Evolutionary conservation across 2,329 filamentous ascomycete species (phyloP), one percentile per base, ranked within the genome.

Genomic region (Colletotrichum musae): DNA sequence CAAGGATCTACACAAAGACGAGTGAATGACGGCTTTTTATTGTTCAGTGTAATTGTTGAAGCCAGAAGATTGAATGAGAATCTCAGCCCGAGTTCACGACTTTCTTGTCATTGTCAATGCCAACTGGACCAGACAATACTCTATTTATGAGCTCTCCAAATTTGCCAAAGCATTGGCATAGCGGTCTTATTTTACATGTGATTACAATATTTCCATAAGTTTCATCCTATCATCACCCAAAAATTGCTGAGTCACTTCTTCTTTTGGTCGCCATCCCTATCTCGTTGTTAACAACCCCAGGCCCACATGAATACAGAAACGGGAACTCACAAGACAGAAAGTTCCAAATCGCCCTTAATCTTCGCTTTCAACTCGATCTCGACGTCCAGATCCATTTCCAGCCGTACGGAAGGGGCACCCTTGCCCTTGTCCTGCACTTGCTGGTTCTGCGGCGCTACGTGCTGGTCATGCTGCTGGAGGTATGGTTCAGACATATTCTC

Each of bases 331-430:
- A 65, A 24, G 26, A 71, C 50, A 2, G 69, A 70, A 1, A 71
- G 18, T 4, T 50, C 43, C 15, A 71, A 7, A 5, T 70, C 66
- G 13, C 69, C 69, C 15, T 62, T 52, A 1, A 71, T 62, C 66
- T 70, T 71, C 2, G 69, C 69, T 16, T 71, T 71, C 47, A 71
- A 12, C 43, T 71, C 66, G 24, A 71, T 47, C 5, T 71, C 66
- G 3, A 71, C 39, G 18, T 71, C 69, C 15, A 71, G 60, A 5
- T 71, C 21, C 69, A 71, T 70, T 6, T 71, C 69, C 3, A 71
- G 57, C n/a, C 58, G 18, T 9, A 71, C 57, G 1, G 69, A 64
- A 6, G 69, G 69, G 2, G 60, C 69, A 12, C 52, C 69, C 3
- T 57, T 70, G 56, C 62, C 28, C 5, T 36, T 61, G 5, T 18